These are phyloP conservation scores for Fusarium sp. DNA, from an alignment of 2,329 filamentous ascomycete genomes.

Conservation along the genomic window DNA sequence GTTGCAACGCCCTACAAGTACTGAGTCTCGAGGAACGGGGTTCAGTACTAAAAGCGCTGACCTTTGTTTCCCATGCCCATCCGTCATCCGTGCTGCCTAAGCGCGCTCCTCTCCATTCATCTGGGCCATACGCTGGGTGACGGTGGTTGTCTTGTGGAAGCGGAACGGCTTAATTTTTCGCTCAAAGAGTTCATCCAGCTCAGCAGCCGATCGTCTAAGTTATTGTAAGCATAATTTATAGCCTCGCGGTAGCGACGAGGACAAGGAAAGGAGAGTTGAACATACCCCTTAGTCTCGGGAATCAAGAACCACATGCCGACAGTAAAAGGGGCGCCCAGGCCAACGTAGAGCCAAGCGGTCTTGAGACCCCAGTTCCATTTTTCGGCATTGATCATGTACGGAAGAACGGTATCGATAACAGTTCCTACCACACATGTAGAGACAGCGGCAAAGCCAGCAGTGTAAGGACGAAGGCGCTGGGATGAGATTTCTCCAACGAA, in stretches of 20 bases:
- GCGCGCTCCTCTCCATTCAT: neutral
- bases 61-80: neutral
- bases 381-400: slow-evolving; percentile 48
- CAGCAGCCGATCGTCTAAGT: neutral
- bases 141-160: slow-evolving; percentile 1
- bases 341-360: slow-evolving; percentile 47
- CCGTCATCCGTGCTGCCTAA: neutral
- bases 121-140: neutral
- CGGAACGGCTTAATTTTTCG: neutral
- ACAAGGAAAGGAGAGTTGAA: neutral
- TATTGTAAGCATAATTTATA: neutral
- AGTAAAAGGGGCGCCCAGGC: slow-evolving; percentile 37
- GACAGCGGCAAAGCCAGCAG: slow-evolving; percentile 38
- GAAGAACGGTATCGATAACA: slow-evolving; percentile 42
- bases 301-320: slow-evolving; percentile 45
- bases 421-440: slow-evolving; percentile 40
- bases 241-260: no score
- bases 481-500: neutral
- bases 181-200: slow-evolving; percentile 12
- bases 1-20: neutral
- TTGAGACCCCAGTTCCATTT: slow-evolving; percentile 49
- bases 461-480: slow-evolving; percentile 31
- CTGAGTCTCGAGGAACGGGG: neutral
- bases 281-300: slow-evolving; percentile 42
- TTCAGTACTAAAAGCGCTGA: neutral